A percentile compares a stretch with the other conserved stretches of the same genome.
Conservation (phyloP, 148 eudicot species). For the Oxyria digyna region DNA sequence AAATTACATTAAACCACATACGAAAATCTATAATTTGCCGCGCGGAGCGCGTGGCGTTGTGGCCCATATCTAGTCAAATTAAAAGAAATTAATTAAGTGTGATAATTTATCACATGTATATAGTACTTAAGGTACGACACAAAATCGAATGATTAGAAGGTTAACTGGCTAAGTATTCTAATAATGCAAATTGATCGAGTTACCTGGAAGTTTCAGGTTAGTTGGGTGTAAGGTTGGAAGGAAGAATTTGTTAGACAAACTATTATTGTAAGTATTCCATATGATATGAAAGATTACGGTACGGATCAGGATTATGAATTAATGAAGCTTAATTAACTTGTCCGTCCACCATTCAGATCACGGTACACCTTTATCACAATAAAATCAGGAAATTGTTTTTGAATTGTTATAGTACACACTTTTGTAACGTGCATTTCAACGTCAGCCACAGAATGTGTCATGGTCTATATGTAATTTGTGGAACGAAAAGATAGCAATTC, state of each 20-base stretch:
- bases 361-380: no score
- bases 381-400: no score
- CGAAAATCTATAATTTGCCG: no score
- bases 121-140: background rate
- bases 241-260: slow-evolving; percentile 4
- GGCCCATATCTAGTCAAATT: no score
- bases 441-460: no score
- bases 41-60: no score
- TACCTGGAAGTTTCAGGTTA: slow-evolving; percentile 3
- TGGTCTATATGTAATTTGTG: no score
- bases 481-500: background rate
- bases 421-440: no score
- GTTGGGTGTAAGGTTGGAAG: slow-evolving; percentile 6
- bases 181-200: background rate
- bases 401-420: no score
- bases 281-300: no score
- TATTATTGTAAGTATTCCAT: background rate
- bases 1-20: no score
- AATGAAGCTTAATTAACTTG: background rate
- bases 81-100: background rate
- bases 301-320: background rate
- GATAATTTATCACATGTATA: background rate
- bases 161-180: background rate
- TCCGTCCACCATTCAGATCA: background rate
- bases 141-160: background rate